Base-by-base conservation (phyloP, 2,329 filamentous ascomycete species). In the Colletotrichum gloeosporioides region DNA sequence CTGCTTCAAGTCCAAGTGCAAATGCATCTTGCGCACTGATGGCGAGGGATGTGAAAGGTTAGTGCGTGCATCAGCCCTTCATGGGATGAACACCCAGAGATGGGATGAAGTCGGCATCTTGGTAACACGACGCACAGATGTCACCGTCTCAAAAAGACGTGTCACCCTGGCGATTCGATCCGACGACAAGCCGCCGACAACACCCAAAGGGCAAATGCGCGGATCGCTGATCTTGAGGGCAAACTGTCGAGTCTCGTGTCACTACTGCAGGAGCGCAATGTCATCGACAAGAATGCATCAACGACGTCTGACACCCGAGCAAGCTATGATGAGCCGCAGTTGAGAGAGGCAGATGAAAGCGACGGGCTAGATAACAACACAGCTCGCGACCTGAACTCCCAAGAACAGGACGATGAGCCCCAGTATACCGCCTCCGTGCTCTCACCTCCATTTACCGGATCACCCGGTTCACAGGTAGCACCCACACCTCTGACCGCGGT, bases 401-500 rank as follows among this genome's bases (percentile, higher is more conserved):
- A 22, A 8, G 44, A 53, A 13, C 44, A 8, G n/a, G n/a, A 22
- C 4, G 10, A 53, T 22, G n/a, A 13, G 44, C 44, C 0, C 0
- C 44, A 22, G n/a, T 8, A 53, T 13, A 13, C 10, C 10, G n/a
- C 44, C 2, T 22, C n/a, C 6, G n/a, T 25, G 12, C 44, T 53
- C n/a, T 53, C 44, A 13, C 44, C 44, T 53, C 44, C 44, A 22
- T 2, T 22, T 0, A 53, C 44, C 22, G 44, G 44, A 22, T 53
- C 44, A 2, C n/a, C 44, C 0, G n/a, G 0, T 25, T 1, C 44
- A 8, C n/a, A 53, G 12, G 5, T 39, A 4, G n/a, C 44, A 18
- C 44, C 65, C 6, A n/a, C 27, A 1, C 27, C 22, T 3, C 0
- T 13, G 25, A 15, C n/a, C 27, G 9, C 6, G 6, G n/a, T 80